These are phyloP conservation scores for Fusarium decemcellulare DNA, from an alignment of 2,329 filamentous ascomycete genomes.

Conservation along the genomic window DNA sequence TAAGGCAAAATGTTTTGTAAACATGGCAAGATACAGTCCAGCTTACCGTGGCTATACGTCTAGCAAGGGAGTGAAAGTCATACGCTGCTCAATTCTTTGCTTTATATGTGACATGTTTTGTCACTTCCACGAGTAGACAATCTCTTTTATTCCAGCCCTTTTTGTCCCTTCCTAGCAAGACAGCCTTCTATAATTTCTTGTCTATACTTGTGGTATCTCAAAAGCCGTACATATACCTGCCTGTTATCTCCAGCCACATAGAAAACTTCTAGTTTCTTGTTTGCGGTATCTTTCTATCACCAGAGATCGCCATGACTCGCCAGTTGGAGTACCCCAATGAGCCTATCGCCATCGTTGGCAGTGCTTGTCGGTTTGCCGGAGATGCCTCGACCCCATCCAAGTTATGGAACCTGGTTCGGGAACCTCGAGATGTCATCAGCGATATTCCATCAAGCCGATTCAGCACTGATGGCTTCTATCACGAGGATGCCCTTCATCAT, in stretches of 20 bases:
- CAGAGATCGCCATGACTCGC: not conserved
- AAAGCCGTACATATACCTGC: no score
- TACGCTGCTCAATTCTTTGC: no score
- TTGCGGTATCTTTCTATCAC: not conserved
- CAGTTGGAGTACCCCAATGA: conserved; percentile 30
- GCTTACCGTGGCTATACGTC: no score
- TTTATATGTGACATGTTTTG: no score
- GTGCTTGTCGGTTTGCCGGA: conserved; percentile 56
- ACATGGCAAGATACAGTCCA: no score
- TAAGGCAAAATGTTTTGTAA: no score
- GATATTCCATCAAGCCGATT: not conserved
- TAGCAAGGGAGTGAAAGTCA: no score
- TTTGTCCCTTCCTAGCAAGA: no score
- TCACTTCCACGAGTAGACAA: no score
- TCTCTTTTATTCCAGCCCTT: no score
- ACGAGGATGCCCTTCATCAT: not conserved
- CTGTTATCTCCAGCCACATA: not conserved
- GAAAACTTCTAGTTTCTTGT: not conserved
- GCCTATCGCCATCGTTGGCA: conserved; percentile 59
- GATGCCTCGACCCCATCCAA: conserved; percentile 40
- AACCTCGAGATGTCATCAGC: not conserved
- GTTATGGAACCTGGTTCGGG: conserved; percentile 2
- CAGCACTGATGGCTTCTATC: conserved; percentile 1
- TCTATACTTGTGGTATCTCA: no score
- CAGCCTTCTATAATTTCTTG: no score